Evolutionary conservation across 768 basidiomycete species (phyloP), one percentile per base, ranked within the genome.

Genomic region (Candolleomyces efflorescens): DNA sequence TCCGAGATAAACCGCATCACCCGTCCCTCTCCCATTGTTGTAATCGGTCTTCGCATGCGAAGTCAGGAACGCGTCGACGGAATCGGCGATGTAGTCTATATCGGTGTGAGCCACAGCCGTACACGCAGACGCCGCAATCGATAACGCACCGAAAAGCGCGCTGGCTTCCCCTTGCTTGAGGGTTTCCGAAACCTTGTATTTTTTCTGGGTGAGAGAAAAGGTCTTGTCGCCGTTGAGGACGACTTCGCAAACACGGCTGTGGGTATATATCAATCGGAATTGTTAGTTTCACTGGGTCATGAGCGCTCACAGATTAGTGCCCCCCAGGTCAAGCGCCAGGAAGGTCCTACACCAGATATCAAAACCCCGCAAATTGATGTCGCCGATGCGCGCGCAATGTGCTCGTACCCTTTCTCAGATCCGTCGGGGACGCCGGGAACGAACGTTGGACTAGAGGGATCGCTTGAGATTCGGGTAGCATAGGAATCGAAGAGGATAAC

Each of bases 361-460:
- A 69, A n/a, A 22, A 55, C 26, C 62, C 53, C 56, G 60, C 53
- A 56, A 43, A 44, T 56, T 18, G 45, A 38, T 23, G 37, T 38
- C 41, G 24, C 41, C 23, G 39, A 26, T 36, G 37, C 53, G 54
- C 56, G 54, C 54, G 54, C n/a, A 36, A 61, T 1, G 32, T 32
- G 32, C 32, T 32, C 83, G 66, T 72, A 94, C 93, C 97, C 97
- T 58, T 84, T 89, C 73, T 99, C 97, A 51, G 87, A 84, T 47
- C 97, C 97, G 71, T 97, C 82, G 46, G 97, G 97, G 23, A 97
- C 92, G 52, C 89, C 88, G n/a, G 90, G 93, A 44, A 98, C 92
- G 73, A 92, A 99, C 10, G 93, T 90, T 5, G 97, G 97, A 63
- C 92, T 94, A 64, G 24, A 43, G 1, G 17, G 11, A 59, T 68